These are phyloP conservation scores for Neoconidiobolus thromboides DNA, from an alignment of 371 early-diverging fungal genomes.

Conservation along the genomic window DNA sequence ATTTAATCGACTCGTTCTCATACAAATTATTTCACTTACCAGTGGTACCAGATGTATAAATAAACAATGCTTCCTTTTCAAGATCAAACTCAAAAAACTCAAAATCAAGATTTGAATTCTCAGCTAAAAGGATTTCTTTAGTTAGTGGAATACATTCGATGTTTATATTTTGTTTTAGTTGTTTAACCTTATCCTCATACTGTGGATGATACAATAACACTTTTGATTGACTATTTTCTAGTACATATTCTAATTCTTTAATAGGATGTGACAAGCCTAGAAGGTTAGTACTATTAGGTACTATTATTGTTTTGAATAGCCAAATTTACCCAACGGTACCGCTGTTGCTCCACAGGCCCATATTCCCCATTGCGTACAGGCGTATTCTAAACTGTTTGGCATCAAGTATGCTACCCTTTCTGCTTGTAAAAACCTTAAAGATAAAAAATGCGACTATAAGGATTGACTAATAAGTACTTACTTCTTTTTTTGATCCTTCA, in stretches of 20 bases:
- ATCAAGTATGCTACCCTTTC: slow-evolving; percentile 48
- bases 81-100: slow-evolving; percentile 1
- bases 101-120: not conserved
- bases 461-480: too few species aligned
- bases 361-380: slow-evolving; percentile 45
- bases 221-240: slow-evolving; percentile 30
- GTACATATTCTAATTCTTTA: slow-evolving; percentile 38
- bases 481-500: too few species aligned
- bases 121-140: too few species aligned
- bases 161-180: not conserved
- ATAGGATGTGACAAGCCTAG: slow-evolving; percentile 37
- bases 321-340: slow-evolving; percentile 43
- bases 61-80: slow-evolving; percentile 37
- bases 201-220: slow-evolving; percentile 19
- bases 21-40: slow-evolving; percentile 12
- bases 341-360: slow-evolving; percentile 62
- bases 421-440: slow-evolving; percentile 21
- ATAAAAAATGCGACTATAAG: not conserved
- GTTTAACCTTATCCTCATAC: slow-evolving; percentile 15
- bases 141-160: not conserved
- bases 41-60: slow-evolving; percentile 65
- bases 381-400: slow-evolving; percentile 51
- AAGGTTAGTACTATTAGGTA: not conserved
- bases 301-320: not conserved
- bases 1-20: not conserved